phyloP scores from a whole-genome alignment of 768 basidiomycete genomes.

The Amanita inopinata region DNA sequence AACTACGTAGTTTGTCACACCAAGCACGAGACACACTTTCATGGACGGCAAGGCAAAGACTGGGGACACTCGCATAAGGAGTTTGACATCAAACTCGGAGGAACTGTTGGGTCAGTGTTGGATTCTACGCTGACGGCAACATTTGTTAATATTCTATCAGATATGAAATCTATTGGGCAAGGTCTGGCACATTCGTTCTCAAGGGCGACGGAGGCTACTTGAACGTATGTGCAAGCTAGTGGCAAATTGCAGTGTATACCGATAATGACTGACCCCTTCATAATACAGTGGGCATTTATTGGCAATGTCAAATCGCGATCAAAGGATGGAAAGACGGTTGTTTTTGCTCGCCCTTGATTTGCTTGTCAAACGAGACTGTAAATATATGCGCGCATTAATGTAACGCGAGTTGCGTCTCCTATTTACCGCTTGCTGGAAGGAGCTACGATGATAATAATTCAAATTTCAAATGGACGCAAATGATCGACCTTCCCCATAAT shows the following conservation, averaged over 20 bases:
- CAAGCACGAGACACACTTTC: slow-evolving; percentile 11
- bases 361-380: too few species aligned
- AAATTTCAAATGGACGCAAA: too few species aligned
- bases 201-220: slow-evolving; percentile 17
- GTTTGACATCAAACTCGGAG: slow-evolving; percentile 7
- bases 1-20: slow-evolving; percentile 16
- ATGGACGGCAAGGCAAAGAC: slow-evolving; percentile 13
- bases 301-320: not conserved
- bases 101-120: not conserved
- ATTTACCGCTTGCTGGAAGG: too few species aligned
- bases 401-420: too few species aligned
- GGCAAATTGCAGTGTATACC: not conserved
- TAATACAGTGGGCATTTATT: not conserved
- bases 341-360: not conserved
- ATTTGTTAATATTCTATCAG: slow-evolving; percentile 3
- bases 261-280: not conserved
- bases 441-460: too few species aligned
- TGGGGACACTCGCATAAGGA: slow-evolving; percentile 15
- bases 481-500: too few species aligned
- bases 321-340: not conserved
- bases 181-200: slow-evolving; percentile 14
- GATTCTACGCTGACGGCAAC: not conserved
- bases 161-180: slow-evolving; percentile 18
- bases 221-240: slow-evolving; percentile 13
- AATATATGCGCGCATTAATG: too few species aligned